Percentiles rank a stretch among this genome's conserved stretches.
Conservation (phyloP, 495 filamentous ascomycete species). For the Aspergillus steynii region DNA sequence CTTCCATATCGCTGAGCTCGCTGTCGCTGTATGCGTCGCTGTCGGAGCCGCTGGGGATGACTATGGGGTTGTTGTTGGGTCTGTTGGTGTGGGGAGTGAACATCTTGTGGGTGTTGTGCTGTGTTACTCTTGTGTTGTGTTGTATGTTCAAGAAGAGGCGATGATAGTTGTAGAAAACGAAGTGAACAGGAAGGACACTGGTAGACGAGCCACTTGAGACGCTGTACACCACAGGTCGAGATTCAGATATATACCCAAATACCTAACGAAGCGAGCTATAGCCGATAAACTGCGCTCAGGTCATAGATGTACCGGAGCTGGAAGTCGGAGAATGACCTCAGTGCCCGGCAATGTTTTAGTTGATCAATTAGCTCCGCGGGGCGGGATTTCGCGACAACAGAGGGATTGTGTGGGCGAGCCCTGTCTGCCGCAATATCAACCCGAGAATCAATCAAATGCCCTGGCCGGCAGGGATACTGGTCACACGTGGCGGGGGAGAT, state of each 20-base stretch:
- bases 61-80: neutral
- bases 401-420: neutral
- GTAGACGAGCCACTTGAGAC: neutral
- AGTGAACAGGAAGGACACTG: neutral
- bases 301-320: neutral
- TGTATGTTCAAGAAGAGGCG: neutral
- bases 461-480: neutral
- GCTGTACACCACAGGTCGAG: neutral
- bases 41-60: neutral
- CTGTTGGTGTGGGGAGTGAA: neutral
- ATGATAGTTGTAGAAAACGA: neutral
- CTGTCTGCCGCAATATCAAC: neutral
- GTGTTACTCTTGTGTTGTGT: neutral
- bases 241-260: neutral
- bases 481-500: neutral
- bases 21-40: neutral
- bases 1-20: conserved; percentile 2
- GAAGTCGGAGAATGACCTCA: neutral
- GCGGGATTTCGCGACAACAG: neutral
- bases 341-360: neutral
- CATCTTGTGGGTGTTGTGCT: neutral
- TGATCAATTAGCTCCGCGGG: neutral
- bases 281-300: neutral
- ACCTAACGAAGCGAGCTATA: neutral
- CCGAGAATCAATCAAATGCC: neutral